phyloP scores from a whole-genome alignment of 2,329 filamentous ascomycete species.

The Bipolaris oryzae region DNA sequence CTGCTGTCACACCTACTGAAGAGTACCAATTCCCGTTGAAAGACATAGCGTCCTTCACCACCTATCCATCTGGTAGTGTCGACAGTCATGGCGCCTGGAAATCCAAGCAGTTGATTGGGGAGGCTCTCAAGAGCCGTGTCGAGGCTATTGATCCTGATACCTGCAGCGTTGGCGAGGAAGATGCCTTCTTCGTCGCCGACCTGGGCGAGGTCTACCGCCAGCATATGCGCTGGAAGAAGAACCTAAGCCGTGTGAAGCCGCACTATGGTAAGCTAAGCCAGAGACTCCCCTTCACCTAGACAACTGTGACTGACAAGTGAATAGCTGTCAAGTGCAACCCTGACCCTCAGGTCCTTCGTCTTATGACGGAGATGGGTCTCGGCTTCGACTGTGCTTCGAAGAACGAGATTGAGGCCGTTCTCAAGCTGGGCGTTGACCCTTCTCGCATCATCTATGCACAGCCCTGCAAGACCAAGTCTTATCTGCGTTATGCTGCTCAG shows the following conservation, averaged over 20 bases:
- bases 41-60: constrained; percentile 37
- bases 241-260: constrained; percentile 88
- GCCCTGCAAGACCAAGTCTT: constrained; percentile 99
- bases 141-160: constrained; percentile 82
- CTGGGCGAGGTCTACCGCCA: constrained; percentile 98
- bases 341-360: constrained; percentile 83
- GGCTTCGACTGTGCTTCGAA: constrained; percentile 99
- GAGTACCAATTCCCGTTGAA: constrained; percentile 51
- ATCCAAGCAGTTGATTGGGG: constrained; percentile 81
- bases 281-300: not conserved
- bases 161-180: constrained; percentile 92
- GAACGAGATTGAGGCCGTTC: constrained; percentile 90
- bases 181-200: constrained; percentile 97
- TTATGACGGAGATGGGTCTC: constrained; percentile 85
- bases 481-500: constrained; percentile 85
- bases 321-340: constrained; percentile 98
- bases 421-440: constrained; percentile 81
- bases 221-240: constrained; percentile 97
- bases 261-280: constrained; percentile 77
- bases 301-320: constrained; percentile 30
- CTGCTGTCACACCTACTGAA: constrained; percentile 61
- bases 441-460: constrained; percentile 97
- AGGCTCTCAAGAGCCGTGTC: constrained; percentile 85
- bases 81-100: constrained; percentile 58
- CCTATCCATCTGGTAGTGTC: constrained; percentile 41